Percentiles rank a stretch among this genome's conserved stretches.
These are phyloP conservation scores for Mucor lusitanicus DNA, from an alignment of 371 early-diverging fungal genomes.

Conservation along the genomic window DNA sequence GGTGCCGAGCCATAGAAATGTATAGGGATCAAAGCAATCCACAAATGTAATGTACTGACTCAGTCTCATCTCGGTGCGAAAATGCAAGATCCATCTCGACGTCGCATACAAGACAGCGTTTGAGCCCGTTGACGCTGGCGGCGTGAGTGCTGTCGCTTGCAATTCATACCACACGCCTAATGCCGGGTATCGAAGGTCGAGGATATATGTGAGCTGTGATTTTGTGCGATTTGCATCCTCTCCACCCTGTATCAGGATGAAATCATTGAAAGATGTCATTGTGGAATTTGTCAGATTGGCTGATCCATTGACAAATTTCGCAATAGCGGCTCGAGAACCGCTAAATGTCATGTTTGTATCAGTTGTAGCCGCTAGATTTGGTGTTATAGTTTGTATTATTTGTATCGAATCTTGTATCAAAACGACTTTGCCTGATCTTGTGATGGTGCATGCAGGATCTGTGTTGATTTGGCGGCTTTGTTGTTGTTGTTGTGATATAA, in stretches of 20 bases:
- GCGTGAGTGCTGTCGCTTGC: background rate
- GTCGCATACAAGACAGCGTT: slow-evolving; percentile 2
- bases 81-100: slow-evolving; percentile 18
- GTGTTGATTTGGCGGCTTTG: background rate
- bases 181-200: slow-evolving; percentile 7
- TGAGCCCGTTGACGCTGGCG: background rate
- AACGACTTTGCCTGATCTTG: slow-evolving; percentile 9
- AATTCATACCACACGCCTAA: background rate
- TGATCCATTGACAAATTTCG: background rate
- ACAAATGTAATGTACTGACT: background rate
- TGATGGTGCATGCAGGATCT: slow-evolving; percentile 4
- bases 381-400: background rate
- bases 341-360: slow-evolving; percentile 5
- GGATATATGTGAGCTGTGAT: slow-evolving; percentile 6
- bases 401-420: slow-evolving; percentile 2
- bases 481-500: slow-evolving; percentile 4
- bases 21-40: slow-evolving; percentile 10
- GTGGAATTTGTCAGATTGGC: background rate
- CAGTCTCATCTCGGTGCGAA: background rate
- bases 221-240: background rate
- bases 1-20: slow-evolving; percentile 7
- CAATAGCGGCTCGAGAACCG: slow-evolving; percentile 8
- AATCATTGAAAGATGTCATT: slow-evolving; percentile 4
- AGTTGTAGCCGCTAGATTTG: background rate
- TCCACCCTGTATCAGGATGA: slow-evolving; percentile 5